These are phyloP conservation scores for Xylaria intraflava DNA, from an alignment of 495 filamentous ascomycete genomes.

Conservation along the genomic window DNA sequence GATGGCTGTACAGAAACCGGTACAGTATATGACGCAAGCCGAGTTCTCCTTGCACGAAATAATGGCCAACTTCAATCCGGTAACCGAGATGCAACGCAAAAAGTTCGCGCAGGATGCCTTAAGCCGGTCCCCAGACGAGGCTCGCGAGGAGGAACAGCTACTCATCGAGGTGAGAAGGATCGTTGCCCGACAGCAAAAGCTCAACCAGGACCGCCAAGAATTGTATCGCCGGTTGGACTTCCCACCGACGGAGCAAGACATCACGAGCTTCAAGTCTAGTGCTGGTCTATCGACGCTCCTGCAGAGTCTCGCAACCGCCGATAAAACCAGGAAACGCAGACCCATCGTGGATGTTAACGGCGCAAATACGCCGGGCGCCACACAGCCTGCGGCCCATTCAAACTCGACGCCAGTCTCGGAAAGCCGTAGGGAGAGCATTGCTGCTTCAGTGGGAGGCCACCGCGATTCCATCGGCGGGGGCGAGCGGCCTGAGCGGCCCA, in stretches of 20 bases:
- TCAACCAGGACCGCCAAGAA: slow-evolving; percentile 81
- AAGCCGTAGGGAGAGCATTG: slow-evolving; percentile 47
- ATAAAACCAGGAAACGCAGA: slow-evolving; percentile 79
- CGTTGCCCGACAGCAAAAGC: slow-evolving; percentile 66
- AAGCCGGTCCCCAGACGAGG: slow-evolving; percentile 74
- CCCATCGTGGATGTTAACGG: slow-evolving; percentile 54
- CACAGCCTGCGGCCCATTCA: slow-evolving; percentile 24
- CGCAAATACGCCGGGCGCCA: slow-evolving; percentile 38
- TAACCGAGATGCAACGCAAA: slow-evolving; percentile 70
- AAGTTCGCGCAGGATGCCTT: slow-evolving; percentile 73
- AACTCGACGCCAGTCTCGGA: slow-evolving; percentile 31
- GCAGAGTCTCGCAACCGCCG: slow-evolving; percentile 66
- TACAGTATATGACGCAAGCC: slow-evolving; percentile 73
- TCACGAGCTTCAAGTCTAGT: slow-evolving; percentile 70
- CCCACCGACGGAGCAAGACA: slow-evolving; percentile 58
- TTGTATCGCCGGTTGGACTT: slow-evolving; percentile 83
- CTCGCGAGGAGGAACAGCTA: slow-evolving; percentile 82
- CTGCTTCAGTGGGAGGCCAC: slow-evolving; percentile 30
- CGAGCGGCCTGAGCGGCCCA: slow-evolving; percentile 30
- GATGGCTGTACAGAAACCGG: slow-evolving; percentile 75
- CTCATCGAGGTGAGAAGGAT: slow-evolving; percentile 88
- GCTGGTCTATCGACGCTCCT: slow-evolving; percentile 72
- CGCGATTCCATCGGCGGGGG: slow-evolving; percentile 47
- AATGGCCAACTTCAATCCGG: slow-evolving; percentile 77
- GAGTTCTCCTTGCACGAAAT: slow-evolving; percentile 77